Conservation (phyloP, 495 filamentous ascomycete genomes). For the Aspergillus steynii region DNA sequence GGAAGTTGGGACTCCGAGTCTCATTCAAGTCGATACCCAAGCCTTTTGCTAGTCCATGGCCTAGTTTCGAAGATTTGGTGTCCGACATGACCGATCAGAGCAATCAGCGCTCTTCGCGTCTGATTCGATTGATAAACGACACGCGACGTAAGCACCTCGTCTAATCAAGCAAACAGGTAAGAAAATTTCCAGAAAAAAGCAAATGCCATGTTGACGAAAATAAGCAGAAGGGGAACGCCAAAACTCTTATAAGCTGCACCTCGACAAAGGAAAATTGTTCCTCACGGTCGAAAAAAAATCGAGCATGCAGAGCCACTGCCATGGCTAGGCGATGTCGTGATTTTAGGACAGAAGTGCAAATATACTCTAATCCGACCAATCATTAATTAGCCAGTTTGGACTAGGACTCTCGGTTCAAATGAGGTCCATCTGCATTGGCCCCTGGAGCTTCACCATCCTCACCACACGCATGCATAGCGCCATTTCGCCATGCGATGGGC, state of each 20-base stretch:
- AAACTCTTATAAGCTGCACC: neutral
- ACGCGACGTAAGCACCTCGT: neutral
- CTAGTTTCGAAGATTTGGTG: conserved; percentile 53
- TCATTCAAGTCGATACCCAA: conserved; percentile 78
- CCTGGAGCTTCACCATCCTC: neutral
- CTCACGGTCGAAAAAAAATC: neutral
- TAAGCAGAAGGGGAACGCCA: neutral
- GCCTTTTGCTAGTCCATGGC: conserved; percentile 73
- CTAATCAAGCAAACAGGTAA: neutral
- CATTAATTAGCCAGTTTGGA: neutral
- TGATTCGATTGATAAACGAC: neutral
- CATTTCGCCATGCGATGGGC: neutral
- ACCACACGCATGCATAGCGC: neutral
- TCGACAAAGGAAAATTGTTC: neutral
- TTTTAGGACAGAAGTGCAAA: neutral
- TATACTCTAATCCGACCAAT: neutral
- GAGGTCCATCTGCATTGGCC: neutral
- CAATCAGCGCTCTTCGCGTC: neutral
- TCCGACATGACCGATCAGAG: conserved; percentile 35
- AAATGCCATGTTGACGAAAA: neutral
- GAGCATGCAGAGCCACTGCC: neutral
- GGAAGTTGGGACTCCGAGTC: conserved; percentile 46
- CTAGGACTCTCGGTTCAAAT: neutral
- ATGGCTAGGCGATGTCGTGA: neutral
- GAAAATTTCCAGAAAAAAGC: neutral